Conservation (phyloP, 306 rosid genomes). For the Dryas drummondii region DNA sequence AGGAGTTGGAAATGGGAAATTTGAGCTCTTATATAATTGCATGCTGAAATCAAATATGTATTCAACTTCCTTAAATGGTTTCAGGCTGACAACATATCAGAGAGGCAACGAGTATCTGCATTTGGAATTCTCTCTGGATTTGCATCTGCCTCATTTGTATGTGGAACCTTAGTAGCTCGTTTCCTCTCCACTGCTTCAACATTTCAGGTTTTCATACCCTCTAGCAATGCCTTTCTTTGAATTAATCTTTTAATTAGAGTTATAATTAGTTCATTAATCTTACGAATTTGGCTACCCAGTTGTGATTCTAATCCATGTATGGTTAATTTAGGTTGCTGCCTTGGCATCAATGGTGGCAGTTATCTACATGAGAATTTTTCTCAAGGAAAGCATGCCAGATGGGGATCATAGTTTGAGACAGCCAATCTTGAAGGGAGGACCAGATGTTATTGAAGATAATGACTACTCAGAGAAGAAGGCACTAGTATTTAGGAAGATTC, state of each 20-base stretch:
- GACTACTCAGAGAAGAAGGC: conserved; percentile 23
- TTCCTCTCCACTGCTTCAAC: conserved; percentile 57
- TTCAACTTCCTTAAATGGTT: neutral
- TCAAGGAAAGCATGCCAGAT: conserved; percentile 53
- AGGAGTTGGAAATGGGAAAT: too few relatives aligned
- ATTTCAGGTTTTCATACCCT: conserved; percentile 58
- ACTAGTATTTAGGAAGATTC: conserved; percentile 47
- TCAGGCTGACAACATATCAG: conserved; percentile 70
- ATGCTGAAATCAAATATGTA: neutral
- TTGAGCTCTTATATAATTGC: neutral
- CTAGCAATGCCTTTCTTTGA: neutral
- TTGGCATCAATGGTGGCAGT: conserved; percentile 50
- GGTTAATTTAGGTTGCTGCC: conserved; percentile 56
- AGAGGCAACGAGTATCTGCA: conserved; percentile 52
- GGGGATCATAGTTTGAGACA: conserved; percentile 31
- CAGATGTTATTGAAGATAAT: conserved; percentile 16
- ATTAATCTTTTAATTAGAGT: too few relatives aligned
- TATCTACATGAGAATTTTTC: conserved; percentile 82
- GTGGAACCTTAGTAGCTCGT: conserved; percentile 74
- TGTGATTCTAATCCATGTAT: neutral
- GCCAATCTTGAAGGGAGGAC: conserved; percentile 52
- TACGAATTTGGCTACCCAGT: neutral
- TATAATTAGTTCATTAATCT: neutral
- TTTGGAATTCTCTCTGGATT: conserved; percentile 77
- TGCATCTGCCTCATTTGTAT: conserved; percentile 59